Conservation (phyloP, 805 yeast genomes). For the Starmerella tilneyi region DNA sequence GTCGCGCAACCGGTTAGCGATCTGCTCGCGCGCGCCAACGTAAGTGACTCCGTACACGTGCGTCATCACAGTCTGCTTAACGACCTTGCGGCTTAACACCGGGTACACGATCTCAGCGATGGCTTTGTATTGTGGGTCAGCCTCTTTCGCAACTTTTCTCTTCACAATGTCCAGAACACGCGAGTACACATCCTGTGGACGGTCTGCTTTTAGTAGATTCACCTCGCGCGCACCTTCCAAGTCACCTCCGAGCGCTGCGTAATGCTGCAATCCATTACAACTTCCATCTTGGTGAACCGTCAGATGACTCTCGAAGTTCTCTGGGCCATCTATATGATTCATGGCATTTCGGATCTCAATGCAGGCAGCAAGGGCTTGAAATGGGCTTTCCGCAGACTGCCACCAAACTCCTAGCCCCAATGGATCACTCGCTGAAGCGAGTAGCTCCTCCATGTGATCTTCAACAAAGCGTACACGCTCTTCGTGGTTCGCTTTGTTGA, state of each 20-base stretch:
- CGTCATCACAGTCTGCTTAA: conserved; percentile 96
- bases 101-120: conserved; percentile 42
- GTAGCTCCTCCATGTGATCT: conserved; percentile 37
- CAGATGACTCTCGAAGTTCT: conserved; percentile 39
- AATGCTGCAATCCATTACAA: conserved; percentile 59
- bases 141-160: conserved; percentile 39
- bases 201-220: conserved; percentile 44
- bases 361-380: conserved; percentile 52
- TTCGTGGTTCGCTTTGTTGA: conserved; percentile 44
- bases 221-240: conserved; percentile 55
- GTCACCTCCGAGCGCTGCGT: conserved; percentile 64
- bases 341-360: conserved; percentile 44
- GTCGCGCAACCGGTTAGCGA: conserved; percentile 62
- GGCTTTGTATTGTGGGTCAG: conserved; percentile 15
- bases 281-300: conserved; percentile 62
- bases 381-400: conserved; percentile 50
- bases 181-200: conserved; percentile 53
- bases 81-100: conserved; percentile 71
- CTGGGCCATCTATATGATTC: conserved; percentile 39
- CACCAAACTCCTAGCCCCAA: conserved; percentile 42
- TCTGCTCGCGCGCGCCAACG: conserved; percentile 85
- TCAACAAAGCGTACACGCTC: conserved; percentile 44
- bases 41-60: conserved; percentile 95
- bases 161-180: conserved; percentile 45
- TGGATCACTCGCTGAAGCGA: conserved; percentile 42